Base-by-base conservation (phyloP, 164 flowering plant species). In the Cinnamomum chago region DNA sequence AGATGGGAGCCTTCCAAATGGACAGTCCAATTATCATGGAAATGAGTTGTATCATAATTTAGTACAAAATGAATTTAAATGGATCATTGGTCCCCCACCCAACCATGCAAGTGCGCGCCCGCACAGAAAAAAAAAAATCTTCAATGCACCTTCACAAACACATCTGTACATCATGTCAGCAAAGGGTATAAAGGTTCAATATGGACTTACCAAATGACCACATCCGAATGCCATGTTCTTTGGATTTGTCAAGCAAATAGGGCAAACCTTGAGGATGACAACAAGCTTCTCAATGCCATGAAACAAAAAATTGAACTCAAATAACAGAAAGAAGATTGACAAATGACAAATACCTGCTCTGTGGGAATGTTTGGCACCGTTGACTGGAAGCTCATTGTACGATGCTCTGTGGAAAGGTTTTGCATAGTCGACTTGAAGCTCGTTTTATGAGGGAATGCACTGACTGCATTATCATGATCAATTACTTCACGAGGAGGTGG, bases 221-320 rank as follows among this genome's bases (percentile, higher is more conserved):
- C 98, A 93, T 67, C 90, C 91, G 76, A 93, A 93, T 73, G 98
- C 98, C 98, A 91, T 86, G 82, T 93, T 81, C 84, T 84, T 91
- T 25, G 87, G 89, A 76, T 89, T 91, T 70, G 93, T 87, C 83
- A 90, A 85, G 87, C 98, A 93, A 73, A 93, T 88, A 20, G 93
- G 92, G 78, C 98, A 93, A 52, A 82, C 90, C 94, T 91, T 67
- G 67, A 79, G 66, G 50, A 65, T 30, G 11, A 58, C 3, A 67
- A 20, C 0, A 17, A 40, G 23, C 23, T 52, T 67, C 0, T 72
- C 65, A 76, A 68, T 35, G 68, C n/a, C 62, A 55, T 65, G 17
- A 13, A 14, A 51, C 52, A 24, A 25, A 68, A 3, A 52, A 68
- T 20, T 25, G 69, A 3, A 67, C 69, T 17, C 12, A 50, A 20